Conservation (phyloP, 192 early-diverging fungal genomes). For the Funneliformis mosseae region DNA sequence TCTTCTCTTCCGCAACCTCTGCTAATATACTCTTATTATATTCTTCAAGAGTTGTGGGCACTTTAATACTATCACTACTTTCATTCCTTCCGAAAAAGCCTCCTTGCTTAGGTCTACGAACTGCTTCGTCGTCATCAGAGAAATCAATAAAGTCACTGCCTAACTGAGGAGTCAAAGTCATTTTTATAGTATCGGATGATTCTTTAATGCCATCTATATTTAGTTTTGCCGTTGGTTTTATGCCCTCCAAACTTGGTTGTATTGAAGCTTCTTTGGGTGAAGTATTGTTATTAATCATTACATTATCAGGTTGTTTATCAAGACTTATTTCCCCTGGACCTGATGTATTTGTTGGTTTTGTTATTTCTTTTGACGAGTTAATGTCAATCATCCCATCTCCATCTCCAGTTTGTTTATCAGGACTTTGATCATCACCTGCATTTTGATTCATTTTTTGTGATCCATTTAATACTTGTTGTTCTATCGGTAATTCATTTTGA, state of each 20-base stretch:
- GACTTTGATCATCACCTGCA: not conserved
- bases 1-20: constrained; percentile 38
- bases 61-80: not conserved
- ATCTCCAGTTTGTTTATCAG: not conserved
- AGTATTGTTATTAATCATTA: no score
- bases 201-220: not conserved
- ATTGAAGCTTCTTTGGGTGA: not conserved
- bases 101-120: constrained; percentile 9
- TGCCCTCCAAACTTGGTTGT: not conserved
- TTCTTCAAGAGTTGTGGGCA: not conserved
- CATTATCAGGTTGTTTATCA: no score
- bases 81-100: not conserved
- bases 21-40: constrained; percentile 18
- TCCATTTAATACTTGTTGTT: not conserved
- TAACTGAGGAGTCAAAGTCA: constrained; percentile 12
- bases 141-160: constrained; percentile 33
- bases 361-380: not conserved
- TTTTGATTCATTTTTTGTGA: not conserved
- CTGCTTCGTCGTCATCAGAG: constrained; percentile 29
- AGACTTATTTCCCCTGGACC: not conserved
- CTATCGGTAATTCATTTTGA: not conserved
- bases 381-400: no score
- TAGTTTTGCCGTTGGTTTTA: not conserved
- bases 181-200: not conserved
- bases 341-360: not conserved